These are phyloP conservation scores for Zymoseptoria crescenta DNA, from an alignment of 2,329 filamentous ascomycete species.

Conservation along the genomic window DNA sequence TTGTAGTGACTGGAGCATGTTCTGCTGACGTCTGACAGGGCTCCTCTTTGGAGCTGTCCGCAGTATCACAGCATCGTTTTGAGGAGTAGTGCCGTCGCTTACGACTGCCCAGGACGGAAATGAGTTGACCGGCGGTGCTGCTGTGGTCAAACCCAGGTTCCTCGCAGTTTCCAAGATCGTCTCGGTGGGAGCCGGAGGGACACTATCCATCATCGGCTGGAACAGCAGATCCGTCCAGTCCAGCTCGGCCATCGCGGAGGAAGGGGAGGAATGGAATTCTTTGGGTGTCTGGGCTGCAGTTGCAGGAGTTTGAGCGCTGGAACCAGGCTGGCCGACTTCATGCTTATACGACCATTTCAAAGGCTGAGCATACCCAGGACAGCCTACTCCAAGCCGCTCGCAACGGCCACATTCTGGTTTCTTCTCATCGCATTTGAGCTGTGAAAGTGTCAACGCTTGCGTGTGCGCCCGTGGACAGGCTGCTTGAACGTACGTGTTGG, in stretches of 20 bases:
- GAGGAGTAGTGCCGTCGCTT: not conserved
- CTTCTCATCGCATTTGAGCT: constrained; percentile 12
- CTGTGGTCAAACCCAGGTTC: not conserved
- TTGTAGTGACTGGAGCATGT: constrained; percentile 12
- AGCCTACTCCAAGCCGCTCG: constrained; percentile 4
- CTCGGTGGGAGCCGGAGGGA: not conserved
- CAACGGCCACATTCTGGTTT: constrained; percentile 6
- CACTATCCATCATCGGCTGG: not conserved
- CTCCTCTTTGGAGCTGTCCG: not conserved
- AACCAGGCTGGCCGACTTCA: not conserved
- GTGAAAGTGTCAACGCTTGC: not conserved
- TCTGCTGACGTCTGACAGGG: not conserved
- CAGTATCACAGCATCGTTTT: not conserved
- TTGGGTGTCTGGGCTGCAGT: not conserved
- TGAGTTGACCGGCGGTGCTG: not conserved
- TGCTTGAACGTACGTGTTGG: constrained; percentile 5
- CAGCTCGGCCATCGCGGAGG: not conserved
- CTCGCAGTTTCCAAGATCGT: not conserved
- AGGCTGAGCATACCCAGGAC: constrained; percentile 4
- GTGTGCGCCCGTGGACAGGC: not conserved
- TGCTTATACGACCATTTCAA: constrained; percentile 11
- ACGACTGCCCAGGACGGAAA: not conserved
- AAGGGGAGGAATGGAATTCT: not conserved
- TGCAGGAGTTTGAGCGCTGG: not conserved
- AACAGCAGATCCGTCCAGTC: not conserved